phyloP scores from a whole-genome alignment of 108 stramenopile genomes.

The Cyclotella sp. region DNA sequence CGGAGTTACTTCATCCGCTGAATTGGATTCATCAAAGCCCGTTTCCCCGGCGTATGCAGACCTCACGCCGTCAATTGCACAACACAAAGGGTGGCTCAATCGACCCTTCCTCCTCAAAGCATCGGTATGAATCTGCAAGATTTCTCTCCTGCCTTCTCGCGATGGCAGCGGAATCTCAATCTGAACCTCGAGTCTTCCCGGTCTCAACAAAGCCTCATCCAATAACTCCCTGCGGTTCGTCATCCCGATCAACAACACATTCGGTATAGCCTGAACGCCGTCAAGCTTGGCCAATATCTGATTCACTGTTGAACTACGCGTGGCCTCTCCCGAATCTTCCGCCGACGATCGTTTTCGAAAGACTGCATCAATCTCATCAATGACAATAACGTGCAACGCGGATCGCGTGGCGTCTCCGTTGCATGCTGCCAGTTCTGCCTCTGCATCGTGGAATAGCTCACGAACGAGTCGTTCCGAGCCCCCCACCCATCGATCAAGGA shows the following conservation, averaged over 20 bases:
- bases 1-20: neutral
- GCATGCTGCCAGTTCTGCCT: conserved; percentile 80
- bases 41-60: conserved; percentile 23
- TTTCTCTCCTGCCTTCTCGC: conserved; percentile 68
- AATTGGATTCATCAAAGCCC: neutral
- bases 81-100: conserved; percentile 67
- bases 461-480: conserved; percentile 91
- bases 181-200: conserved; percentile 94
- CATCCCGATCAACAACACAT: conserved; percentile 94
- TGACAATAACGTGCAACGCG: conserved; percentile 94
- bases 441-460: conserved; percentile 94
- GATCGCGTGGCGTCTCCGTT: conserved; percentile 73
- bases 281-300: conserved; percentile 85
- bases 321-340: conserved; percentile 80
- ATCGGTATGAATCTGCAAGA: conserved; percentile 75
- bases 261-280: conserved; percentile 69
- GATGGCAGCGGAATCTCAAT: conserved; percentile 81
- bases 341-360: conserved; percentile 76
- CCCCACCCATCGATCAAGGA: conserved; percentile 96
- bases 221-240: conserved; percentile 95
- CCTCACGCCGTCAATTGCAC: conserved; percentile 65
- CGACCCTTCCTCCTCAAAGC: conserved; percentile 63
- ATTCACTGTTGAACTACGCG: conserved; percentile 80
- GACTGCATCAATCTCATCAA: conserved; percentile 98
- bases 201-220: conserved; percentile 91